Evolutionary conservation across 768 basidiomycete species (phyloP).

Genomic region (Suillus lakei): DNA sequence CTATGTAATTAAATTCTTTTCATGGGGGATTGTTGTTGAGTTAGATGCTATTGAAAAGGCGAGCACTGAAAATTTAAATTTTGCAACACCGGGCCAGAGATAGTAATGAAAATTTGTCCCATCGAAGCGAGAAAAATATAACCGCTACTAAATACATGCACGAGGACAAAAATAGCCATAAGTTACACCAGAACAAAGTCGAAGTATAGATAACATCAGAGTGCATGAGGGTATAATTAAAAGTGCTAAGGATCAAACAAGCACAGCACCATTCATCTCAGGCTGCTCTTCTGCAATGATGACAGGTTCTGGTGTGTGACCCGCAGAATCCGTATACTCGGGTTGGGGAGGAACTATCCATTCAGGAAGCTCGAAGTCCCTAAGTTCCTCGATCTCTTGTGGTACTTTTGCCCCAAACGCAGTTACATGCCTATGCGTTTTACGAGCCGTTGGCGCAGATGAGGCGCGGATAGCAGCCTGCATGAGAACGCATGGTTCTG

Average conservation of each 20-base stretch:
- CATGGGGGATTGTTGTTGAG: too few relatives aligned
- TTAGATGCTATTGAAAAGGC: too few relatives aligned
- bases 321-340: background rate
- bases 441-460: slow-evolving; percentile 46
- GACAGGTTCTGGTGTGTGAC: background rate
- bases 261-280: background rate
- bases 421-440: slow-evolving; percentile 55
- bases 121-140: background rate
- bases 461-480: slow-evolving; percentile 56
- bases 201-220: background rate
- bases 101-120: background rate
- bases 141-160: slow-evolving; percentile 3
- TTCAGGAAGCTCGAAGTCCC: slow-evolving; percentile 61
- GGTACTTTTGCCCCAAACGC: slow-evolving; percentile 70
- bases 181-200: slow-evolving; percentile 5
- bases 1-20: too few relatives aligned
- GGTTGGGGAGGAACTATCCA: slow-evolving; percentile 44
- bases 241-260: background rate
- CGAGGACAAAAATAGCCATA: slow-evolving; percentile 3
- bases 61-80: too few relatives aligned
- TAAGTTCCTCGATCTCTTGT: slow-evolving; percentile 46
- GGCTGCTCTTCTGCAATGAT: background rate
- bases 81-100: too few relatives aligned
- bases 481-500: slow-evolving; percentile 44
- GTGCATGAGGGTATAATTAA: background rate